phyloP scores from a whole-genome alignment of 176 grass and related monocot species.

The Neostapfia colusana region DNA sequence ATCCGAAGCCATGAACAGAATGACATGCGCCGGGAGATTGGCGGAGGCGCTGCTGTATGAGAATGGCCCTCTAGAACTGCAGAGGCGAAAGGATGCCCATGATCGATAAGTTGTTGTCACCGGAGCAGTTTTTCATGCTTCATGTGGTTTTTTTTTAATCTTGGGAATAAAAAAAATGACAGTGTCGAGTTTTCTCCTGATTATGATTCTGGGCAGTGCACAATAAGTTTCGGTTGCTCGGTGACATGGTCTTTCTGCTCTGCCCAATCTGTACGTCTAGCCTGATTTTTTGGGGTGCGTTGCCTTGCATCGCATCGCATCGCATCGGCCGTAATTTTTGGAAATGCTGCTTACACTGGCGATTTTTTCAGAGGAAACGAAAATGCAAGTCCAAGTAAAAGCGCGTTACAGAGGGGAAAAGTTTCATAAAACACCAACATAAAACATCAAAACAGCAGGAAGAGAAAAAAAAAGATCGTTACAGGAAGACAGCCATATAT shows the following conservation, averaged over 20 bases:
- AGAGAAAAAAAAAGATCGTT: not conserved
- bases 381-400: too few species aligned
- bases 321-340: not conserved
- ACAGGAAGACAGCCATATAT: too few species aligned
- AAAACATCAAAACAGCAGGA: not conserved
- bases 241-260: not conserved
- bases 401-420: not conserved
- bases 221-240: not conserved
- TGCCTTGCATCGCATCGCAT: too few species aligned
- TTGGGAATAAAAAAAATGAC: slow-evolving; percentile 28
- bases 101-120: slow-evolving; percentile 16
- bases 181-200: not conserved
- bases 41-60: not conserved
- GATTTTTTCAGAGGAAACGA: too few species aligned
- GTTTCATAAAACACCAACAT: not conserved
- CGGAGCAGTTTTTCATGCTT: slow-evolving; percentile 29
- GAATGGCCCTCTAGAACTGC: not conserved
- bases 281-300: not conserved
- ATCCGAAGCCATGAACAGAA: slow-evolving; percentile 50
- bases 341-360: too few species aligned
- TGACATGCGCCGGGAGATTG: slow-evolving; percentile 19
- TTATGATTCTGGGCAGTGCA: not conserved
- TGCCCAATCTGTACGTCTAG: not conserved
- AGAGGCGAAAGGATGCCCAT: not conserved
- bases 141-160: slow-evolving; percentile 22